Evolutionary conservation across 1,284 basidiomycete genomes (phyloP).

Genomic region (Heterobasidion parviporum): DNA sequence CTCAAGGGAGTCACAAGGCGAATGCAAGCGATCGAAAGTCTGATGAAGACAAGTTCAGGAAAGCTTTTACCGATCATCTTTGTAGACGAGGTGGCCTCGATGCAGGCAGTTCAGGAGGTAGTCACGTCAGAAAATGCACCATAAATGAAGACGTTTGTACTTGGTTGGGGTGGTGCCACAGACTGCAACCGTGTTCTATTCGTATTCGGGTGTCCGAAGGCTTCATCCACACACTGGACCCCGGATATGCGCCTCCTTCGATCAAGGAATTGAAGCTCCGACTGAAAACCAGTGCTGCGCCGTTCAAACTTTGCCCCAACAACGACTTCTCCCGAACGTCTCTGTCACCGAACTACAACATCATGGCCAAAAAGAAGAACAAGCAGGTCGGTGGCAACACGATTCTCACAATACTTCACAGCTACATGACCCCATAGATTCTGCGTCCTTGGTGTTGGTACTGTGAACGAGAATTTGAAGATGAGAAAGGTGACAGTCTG

Average conservation of each 20-base stretch:
- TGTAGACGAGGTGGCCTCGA: not conserved
- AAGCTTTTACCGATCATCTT: slow-evolving; percentile 27
- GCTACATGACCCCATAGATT: slow-evolving; percentile 36
- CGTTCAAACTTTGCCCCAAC: too few relatives aligned
- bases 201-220: too few relatives aligned
- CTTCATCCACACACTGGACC: too few relatives aligned
- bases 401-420: not conserved
- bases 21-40: slow-evolving; percentile 34
- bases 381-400: slow-evolving; percentile 46
- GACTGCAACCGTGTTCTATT: too few relatives aligned
- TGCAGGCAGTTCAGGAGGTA: not conserved
- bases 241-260: too few relatives aligned
- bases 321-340: too few relatives aligned
- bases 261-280: too few relatives aligned
- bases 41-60: slow-evolving; percentile 49
- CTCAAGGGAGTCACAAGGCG: slow-evolving; percentile 43
- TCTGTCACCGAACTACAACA: not conserved
- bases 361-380: slow-evolving; percentile 77
- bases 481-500: slow-evolving; percentile 76
- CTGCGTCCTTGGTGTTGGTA: slow-evolving; percentile 98
- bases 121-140: not conserved
- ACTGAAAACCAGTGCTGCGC: too few relatives aligned
- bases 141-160: too few relatives aligned
- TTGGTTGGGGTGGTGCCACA: too few relatives aligned
- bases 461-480: slow-evolving; percentile 97